Evolutionary conservation across 495 filamentous ascomycete species (phyloP).

Genomic region (Aspergillus saccharolyticus): DNA sequence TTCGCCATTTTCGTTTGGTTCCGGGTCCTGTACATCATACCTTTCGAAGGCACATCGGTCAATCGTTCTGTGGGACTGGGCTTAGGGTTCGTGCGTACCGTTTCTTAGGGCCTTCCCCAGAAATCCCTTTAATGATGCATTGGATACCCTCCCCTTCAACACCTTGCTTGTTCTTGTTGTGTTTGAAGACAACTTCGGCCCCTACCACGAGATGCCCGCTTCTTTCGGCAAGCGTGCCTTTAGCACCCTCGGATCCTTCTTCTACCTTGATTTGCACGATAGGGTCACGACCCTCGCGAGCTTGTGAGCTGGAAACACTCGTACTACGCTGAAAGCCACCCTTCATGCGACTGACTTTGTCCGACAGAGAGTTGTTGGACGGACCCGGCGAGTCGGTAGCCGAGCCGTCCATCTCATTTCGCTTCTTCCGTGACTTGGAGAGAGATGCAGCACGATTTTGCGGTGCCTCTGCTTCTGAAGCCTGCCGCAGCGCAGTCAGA

Average conservation of each 20-base stretch:
- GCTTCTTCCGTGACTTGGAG: constrained; percentile 55
- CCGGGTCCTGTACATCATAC: constrained; percentile 92
- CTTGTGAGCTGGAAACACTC: constrained; percentile 48
- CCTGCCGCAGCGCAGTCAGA: constrained; percentile 54
- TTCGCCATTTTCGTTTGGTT: constrained; percentile 73
- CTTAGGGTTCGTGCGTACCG: constrained; percentile 38
- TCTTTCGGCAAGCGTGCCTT: constrained; percentile 46
- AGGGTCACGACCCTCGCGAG: constrained; percentile 34
- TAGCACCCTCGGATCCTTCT: constrained; percentile 49
- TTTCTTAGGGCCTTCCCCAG: constrained; percentile 81
- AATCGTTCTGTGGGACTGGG: constrained; percentile 13
- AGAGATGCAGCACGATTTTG: constrained; percentile 40
- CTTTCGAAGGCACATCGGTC: constrained; percentile 32
- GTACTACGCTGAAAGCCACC: constrained; percentile 48
- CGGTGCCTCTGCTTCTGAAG: constrained; percentile 55
- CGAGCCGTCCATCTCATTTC: constrained; percentile 65
- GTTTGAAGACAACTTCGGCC: constrained; percentile 83
- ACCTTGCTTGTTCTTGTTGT: constrained; percentile 63
- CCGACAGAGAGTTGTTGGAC: constrained; percentile 44
- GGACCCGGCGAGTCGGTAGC: constrained; percentile 66
- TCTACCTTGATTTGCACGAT: constrained; percentile 48
- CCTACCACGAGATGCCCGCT: constrained; percentile 57
- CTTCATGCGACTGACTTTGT: constrained; percentile 44
- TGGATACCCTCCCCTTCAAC: constrained; percentile 71
- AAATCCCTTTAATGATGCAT: constrained; percentile 77